Evolutionary conservation across 192 early-diverging fungal species (phyloP), one percentile per base, ranked within the genome.

Genomic region (Gigaspora rosea): DNA sequence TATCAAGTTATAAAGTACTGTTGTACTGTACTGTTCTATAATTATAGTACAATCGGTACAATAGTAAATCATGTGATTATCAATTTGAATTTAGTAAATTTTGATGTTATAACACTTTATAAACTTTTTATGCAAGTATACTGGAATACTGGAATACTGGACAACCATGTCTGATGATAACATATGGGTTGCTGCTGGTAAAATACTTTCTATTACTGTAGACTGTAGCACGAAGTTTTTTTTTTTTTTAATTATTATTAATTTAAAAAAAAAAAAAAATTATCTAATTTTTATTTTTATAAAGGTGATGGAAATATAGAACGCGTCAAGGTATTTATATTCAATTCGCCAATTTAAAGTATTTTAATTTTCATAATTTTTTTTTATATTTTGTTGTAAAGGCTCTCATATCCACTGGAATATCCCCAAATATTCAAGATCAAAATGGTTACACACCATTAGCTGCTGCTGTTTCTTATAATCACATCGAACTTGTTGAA

Each of bases 391-490:
- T 27, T 27, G 27, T 35, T 56, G n/a, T 36, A 33, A 57, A 86
- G 79, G 79, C 85, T 64, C 78, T 91, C 33, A 65, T 92, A 36
- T 80, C 83, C 49, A 71, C 78, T 35, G 91, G 92, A 41, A 77
- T 85, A 13, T 79, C 84, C 61, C 81, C 85, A 41, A 89, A 95
- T 80, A 85, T 82, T 41, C 87, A 93, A 78, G 95, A 96, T 73
- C 82, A 91, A 35, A 90, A 87, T 73, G 95, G 95, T 15, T 95
- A 95, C 80, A 92, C 91, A 4, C 89, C 94, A 1, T 79, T 96
- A 50, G 87, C 90, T 57, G 94, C 94, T 7, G 94, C 95, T 11
- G 83, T 87, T 4, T 93, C 94, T 27, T 95, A 94, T 80, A 88
- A 82, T 61, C 91, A 92, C 75, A 56, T 83, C 10, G 85, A 90